Evolutionary conservation across 2,329 filamentous ascomycete genomes (phyloP).

Genomic region (Lachnellula cervina): DNA sequence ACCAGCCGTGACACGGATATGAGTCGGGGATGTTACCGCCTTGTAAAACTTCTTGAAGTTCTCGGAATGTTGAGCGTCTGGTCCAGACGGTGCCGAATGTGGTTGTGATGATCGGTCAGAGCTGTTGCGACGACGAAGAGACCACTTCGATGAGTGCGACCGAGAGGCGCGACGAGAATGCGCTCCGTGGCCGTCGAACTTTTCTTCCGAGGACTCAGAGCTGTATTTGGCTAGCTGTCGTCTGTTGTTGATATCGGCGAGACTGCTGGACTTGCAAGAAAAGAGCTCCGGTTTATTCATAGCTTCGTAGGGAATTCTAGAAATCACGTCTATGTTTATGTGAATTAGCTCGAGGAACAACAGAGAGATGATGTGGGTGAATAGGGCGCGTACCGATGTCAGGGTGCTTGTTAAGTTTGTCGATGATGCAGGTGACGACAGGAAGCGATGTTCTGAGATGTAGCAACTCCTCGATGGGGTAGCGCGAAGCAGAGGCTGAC

Average conservation of each 20-base stretch:
- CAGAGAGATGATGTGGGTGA: not conserved
- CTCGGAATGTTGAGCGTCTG: conserved; percentile 53
- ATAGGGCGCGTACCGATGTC: conserved; percentile 23
- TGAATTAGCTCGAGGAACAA: not conserved
- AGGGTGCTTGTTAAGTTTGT: conserved; percentile 24
- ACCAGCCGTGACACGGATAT: conserved; percentile 62
- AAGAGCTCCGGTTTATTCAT: conserved; percentile 19
- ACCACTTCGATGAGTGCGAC: conserved; percentile 22
- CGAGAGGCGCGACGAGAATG: conserved; percentile 6
- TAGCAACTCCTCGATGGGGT: conserved; percentile 26
- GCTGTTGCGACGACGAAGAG: conserved; percentile 26
- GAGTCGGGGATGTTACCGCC: conserved; percentile 62
- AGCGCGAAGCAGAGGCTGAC: conserved; percentile 5
- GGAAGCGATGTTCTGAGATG: conserved; percentile 23
- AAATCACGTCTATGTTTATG: not conserved
- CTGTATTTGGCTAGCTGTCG: conserved; percentile 5
- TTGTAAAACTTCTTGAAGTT: conserved; percentile 66
- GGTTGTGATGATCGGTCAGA: conserved; percentile 32
- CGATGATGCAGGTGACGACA: conserved; percentile 18
- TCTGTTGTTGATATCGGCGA: conserved; percentile 19
- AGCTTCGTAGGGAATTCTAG: conserved; percentile 22
- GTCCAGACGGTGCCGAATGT: conserved; percentile 49
- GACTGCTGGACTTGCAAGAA: conserved; percentile 18
- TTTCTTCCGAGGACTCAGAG: conserved; percentile 19
- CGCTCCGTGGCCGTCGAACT: conserved; percentile 11